phyloP scores from a whole-genome alignment of 441 rosid genomes.

The Populus hybrid region DNA sequence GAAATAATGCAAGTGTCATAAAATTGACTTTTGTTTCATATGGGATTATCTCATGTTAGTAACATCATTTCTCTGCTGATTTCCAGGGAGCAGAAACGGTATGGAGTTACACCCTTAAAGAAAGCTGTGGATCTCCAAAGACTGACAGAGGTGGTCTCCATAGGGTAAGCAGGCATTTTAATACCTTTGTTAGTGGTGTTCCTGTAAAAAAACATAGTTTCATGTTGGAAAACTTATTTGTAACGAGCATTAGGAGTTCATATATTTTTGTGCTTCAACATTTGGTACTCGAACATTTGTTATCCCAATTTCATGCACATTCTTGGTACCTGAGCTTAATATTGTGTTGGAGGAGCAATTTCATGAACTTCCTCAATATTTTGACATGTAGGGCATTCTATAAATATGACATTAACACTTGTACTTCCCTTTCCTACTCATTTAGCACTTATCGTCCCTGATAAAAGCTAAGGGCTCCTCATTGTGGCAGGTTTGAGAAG shows the following conservation, averaged over 20 bases:
- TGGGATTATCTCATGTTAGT: background rate
- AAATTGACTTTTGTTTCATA: background rate
- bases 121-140: slow-evolving; percentile 71
- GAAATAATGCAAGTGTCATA: slow-evolving; percentile 49
- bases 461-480: background rate
- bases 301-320: background rate
- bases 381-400: slow-evolving; percentile 1
- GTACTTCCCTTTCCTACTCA: background rate
- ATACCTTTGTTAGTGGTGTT: background rate
- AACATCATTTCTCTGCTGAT: slow-evolving; percentile 9
- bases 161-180: slow-evolving; percentile 52
- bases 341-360: background rate
- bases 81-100: slow-evolving; percentile 76
- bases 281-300: background rate
- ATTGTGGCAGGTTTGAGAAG: slow-evolving; percentile 64
- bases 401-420: background rate
- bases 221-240: background rate
- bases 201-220: background rate
- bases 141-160: slow-evolving; percentile 50
- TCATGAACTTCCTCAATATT: background rate
- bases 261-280: background rate
- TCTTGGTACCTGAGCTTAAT: background rate
- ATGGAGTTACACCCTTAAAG: slow-evolving; percentile 73
- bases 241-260: background rate
- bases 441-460: background rate